phyloP scores from a whole-genome alignment of 805 yeast species.

The Suhomyces sp. region DNA sequence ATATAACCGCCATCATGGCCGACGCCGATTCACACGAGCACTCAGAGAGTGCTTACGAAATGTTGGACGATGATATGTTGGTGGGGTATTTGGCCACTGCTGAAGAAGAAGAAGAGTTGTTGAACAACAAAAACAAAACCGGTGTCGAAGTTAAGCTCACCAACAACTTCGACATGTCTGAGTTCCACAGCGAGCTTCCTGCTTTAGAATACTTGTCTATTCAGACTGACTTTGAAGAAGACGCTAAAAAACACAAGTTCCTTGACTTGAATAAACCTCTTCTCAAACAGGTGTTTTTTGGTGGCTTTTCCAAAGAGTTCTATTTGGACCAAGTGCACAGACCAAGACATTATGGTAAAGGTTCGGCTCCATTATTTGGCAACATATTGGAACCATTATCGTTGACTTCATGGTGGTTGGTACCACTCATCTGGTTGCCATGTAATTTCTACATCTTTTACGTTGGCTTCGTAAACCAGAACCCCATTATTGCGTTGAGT shows the following conservation, averaged over 20 bases:
- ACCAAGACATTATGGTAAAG: slow-evolving; percentile 97
- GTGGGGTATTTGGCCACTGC: slow-evolving; percentile 82
- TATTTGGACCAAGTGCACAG: slow-evolving; percentile 95
- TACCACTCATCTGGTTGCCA: slow-evolving; percentile 87
- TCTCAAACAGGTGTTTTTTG: slow-evolving; percentile 71
- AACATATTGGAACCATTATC: slow-evolving; percentile 90
- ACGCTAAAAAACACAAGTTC: slow-evolving; percentile 75
- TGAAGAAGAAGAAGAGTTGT: slow-evolving; percentile 69
- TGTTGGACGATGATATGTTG: slow-evolving; percentile 74
- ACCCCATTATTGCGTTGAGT: slow-evolving; percentile 44
- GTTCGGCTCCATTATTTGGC: slow-evolving; percentile 94
- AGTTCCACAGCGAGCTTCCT: slow-evolving; percentile 62
- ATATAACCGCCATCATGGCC: slow-evolving; percentile 68
- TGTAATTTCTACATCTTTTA: slow-evolving; percentile 62
- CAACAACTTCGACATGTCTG: slow-evolving; percentile 31
- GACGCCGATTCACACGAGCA: slow-evolving; percentile 75
- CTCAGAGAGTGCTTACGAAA: slow-evolving; percentile 80
- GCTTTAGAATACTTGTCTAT: slow-evolving; percentile 68
- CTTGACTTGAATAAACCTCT: slow-evolving; percentile 82
- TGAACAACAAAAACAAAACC: slow-evolving; percentile 57
- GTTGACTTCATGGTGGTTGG: slow-evolving; percentile 91
- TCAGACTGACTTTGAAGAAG: slow-evolving; percentile 73
- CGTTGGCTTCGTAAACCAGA: slow-evolving; percentile 52
- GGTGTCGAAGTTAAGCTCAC: slow-evolving; percentile 53
- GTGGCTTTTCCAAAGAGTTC: slow-evolving; percentile 79